Evolutionary conservation across 352 stramenopile genomes (phyloP), one percentile per base, ranked within the genome.

Genomic region (Phytophthora meadii): DNA sequence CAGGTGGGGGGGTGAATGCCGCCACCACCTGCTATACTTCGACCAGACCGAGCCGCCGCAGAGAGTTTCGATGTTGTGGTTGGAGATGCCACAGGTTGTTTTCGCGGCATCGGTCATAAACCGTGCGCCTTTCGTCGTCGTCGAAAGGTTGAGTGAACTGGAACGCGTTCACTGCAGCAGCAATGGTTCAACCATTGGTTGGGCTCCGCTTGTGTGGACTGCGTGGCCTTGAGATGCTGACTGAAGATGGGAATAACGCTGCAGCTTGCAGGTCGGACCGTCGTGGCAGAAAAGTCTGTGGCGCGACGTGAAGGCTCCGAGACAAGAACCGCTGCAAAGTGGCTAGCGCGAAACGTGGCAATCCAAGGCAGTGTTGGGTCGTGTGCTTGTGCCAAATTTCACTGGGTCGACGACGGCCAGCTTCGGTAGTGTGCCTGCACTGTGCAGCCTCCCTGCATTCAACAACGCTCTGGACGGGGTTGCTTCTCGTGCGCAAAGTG

Each of bases 281-380:
- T 68, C 28, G 24, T 36, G 17, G 53, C 61, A 69, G 61, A 69
- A 59, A 65, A 59, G 39, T 60, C 59, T 41, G 28, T 22, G 37
- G 24, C 36, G 46, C 24, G 41, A 53, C 47, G 42, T 45, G 27
- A 24, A 51, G 32, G 22, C 15, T 62, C 30, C 14, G 10, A 41
- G 37, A 53, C 28, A 41, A 59, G 41, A 56, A 12, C 32, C 34
- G 7, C n/a, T 34, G 19, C 28, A 37, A 39, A 59, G n/a, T 22
- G 22, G n/a, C 5, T 19, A 36, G 4, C 17, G 3, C 6, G 24
- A 34, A 22, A 6, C 22, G 9, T n/a, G n/a, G 15, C 44, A 52
- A 14, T 8, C 48, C 19, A 39, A 56, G 19, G 34, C 50, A n/a
- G 19, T 9, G 24, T 19, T 32, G 12, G 14, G 2, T 11, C 19